Evolutionary conservation across 768 basidiomycete genomes (phyloP).

Genomic region (Clitopilus passeckerianus): DNA sequence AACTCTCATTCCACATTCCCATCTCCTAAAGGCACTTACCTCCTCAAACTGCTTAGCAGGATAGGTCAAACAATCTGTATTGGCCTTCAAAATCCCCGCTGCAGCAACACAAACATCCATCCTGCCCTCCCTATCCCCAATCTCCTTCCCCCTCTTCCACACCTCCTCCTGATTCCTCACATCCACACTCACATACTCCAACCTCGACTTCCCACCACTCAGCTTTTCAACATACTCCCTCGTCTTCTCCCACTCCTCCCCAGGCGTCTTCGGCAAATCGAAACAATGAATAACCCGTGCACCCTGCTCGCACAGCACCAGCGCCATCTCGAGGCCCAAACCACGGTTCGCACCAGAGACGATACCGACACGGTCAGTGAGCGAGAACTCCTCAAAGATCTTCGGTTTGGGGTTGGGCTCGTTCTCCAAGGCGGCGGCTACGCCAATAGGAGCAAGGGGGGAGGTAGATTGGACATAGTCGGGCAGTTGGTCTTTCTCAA

Average conservation of each 20-base stretch:
- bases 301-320: conserved; percentile 69
- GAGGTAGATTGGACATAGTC: conserved; percentile 36
- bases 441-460: conserved; percentile 57
- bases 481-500: conserved; percentile 5
- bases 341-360: conserved; percentile 66
- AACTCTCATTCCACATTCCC: too few relatives aligned
- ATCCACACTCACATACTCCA: conserved; percentile 62
- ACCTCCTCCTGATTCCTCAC: conserved; percentile 58
- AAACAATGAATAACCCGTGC: conserved; percentile 66
- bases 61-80: conserved; percentile 63
- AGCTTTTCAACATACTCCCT: conserved; percentile 45
- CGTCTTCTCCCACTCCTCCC: conserved; percentile 52
- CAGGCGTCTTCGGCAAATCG: conserved; percentile 53
- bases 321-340: conserved; percentile 80
- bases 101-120: conserved; percentile 78
- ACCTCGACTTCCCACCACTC: conserved; percentile 27
- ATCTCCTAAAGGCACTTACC: too few relatives aligned
- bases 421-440: conserved; percentile 49
- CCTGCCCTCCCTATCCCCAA: conserved; percentile 63
- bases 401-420: conserved; percentile 36
- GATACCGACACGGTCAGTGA: conserved; percentile 52
- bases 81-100: conserved; percentile 61
- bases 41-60: conserved; percentile 60
- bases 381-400: conserved; percentile 55
- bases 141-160: conserved; percentile 52